Base-by-base conservation (phyloP, 148 eudicot species). In the Polygonum aviculare region DNA sequence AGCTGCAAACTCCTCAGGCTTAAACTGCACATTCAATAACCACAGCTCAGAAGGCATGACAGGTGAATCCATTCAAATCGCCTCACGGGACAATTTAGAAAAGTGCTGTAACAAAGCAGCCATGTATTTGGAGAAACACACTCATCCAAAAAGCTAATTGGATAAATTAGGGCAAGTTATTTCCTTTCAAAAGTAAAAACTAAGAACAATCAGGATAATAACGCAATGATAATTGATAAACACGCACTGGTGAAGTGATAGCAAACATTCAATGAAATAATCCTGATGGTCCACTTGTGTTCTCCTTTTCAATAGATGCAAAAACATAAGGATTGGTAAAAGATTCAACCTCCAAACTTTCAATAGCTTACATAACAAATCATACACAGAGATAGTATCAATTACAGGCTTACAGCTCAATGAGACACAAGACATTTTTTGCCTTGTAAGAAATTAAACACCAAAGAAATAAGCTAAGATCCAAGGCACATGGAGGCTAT, bases 1-100 rank as follows among this genome's bases (percentile, higher is more conserved):
- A 18, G 69, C 85, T 35, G 47, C 72, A 26, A 86, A 77, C 80
- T 86, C 89, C 45, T 78, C 85, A 16, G 80, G 73, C 15, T 59
- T 78, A 8, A 74, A 59, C 80, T 78, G 77, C 38, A 10, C 14
- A 60, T 22, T 11, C 14, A 60, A 8, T 3, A 8, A 60, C 19
- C 59, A 16, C 65, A 57, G 7, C 12, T 19, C 65, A 57, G 57
- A 54, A 54, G 60, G 22, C 3, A 54, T 54, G n/a, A 54, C 60
- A 54, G 60, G 60, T 54, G 14, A 15, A 54, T 52, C 8, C 59
- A 15, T 52, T 18, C 16, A 15, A 3, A n/a, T 54, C 7, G 60
- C 59, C 59, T 54, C 59, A 19, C 18, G 59, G 21, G 60, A 54
- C 2, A 18, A 1, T 16, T 16, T 18, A 16, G 4, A 51, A 54